Evolutionary conservation across 805 yeast species (phyloP), one percentile per base, ranked within the genome.

Genomic region (Scheffersomyces stipitis): DNA sequence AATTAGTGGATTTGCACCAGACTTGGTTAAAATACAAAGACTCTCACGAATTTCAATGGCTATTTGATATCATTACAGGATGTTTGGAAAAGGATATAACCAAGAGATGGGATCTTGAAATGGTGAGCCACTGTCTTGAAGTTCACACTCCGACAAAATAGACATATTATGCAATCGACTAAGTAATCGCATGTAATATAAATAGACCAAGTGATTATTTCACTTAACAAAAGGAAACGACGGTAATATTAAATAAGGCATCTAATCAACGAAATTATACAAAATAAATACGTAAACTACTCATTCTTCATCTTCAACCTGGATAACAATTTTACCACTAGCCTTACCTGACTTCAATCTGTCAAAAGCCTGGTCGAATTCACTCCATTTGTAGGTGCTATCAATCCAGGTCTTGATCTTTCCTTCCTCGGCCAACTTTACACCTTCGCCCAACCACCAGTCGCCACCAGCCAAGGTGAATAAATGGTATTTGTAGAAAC

Each of bases 311-410:
- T 29, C 23, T 16, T 41, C 48, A 34, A 66, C 48, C 36, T 54
- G 49, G 20, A 78, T 37, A n/a, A 87, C 74, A 33, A 83, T 64
- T 56, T 86, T 87, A 26, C 96, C 96, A 38, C 71, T 75, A 5
- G 82, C 80, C 32, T 55, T 63, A 38, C 76, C 73, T 22, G 68
- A 55, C 5, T 54, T 55, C 18, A 83, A 53, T 43, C 63, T 64
- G 6, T 73, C 73, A 30, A 75, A 54, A 1, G 88, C 93, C 6
- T 64, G 53, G 31, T 69, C 44, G 43, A 55, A 76, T 13, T 83
- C 73, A 2, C 64, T 71, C 44, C 81, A 70, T 12, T 66, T 53
- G 42, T 63, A 71, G 23, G 71, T 72, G 4, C 81, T 68, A 51
- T 84, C 91, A 31, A 85, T 66, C 5, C 64, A 55, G 4, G 79